These are phyloP conservation scores for Amorphotheca resinae DNA, from an alignment of 495 filamentous ascomycete genomes.

Conservation along the genomic window DNA sequence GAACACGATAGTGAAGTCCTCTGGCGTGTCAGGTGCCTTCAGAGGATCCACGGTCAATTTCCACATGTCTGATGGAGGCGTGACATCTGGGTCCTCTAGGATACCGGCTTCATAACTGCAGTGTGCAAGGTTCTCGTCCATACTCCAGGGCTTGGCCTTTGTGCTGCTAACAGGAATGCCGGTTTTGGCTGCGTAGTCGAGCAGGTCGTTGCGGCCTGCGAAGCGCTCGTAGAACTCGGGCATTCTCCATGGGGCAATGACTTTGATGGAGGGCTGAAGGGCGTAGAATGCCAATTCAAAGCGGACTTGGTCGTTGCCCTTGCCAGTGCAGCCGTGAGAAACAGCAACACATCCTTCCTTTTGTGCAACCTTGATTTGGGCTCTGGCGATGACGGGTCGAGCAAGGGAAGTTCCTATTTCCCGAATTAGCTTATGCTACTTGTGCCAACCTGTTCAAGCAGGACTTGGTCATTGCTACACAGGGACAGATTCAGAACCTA, in stretches of 20 bases:
- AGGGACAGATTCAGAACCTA: conserved; percentile 12
- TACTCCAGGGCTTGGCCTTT: conserved; percentile 75
- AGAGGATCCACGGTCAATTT: conserved; percentile 64
- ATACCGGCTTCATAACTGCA: conserved; percentile 84
- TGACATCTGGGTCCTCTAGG: conserved; percentile 51
- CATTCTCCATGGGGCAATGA: conserved; percentile 83
- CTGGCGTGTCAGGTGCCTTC: conserved; percentile 62
- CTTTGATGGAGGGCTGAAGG: conserved; percentile 62
- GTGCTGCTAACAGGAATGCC: conserved; percentile 79
- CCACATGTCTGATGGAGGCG: conserved; percentile 75
- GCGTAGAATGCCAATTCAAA: conserved; percentile 70
- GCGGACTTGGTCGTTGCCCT: conserved; percentile 80
- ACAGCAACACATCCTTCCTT: conserved; percentile 53
- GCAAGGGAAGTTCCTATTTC: conserved; percentile 55
- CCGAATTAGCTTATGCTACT: not conserved
- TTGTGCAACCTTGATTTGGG: conserved; percentile 62
- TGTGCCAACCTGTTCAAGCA: not conserved
- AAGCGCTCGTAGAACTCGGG: conserved; percentile 75
- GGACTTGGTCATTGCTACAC: not conserved
- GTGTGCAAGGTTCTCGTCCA: conserved; percentile 87
- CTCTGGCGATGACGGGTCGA: conserved; percentile 79
- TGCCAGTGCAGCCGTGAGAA: conserved; percentile 75
- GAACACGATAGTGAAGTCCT: conserved; percentile 69
- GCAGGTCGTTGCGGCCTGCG: conserved; percentile 73
- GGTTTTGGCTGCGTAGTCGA: conserved; percentile 68